Percentiles rank a stretch among this genome's conserved stretches.
Evolutionary conservation across 192 early-diverging fungal genomes (phyloP).

Genomic region (Mortierella hygrophila): DNA sequence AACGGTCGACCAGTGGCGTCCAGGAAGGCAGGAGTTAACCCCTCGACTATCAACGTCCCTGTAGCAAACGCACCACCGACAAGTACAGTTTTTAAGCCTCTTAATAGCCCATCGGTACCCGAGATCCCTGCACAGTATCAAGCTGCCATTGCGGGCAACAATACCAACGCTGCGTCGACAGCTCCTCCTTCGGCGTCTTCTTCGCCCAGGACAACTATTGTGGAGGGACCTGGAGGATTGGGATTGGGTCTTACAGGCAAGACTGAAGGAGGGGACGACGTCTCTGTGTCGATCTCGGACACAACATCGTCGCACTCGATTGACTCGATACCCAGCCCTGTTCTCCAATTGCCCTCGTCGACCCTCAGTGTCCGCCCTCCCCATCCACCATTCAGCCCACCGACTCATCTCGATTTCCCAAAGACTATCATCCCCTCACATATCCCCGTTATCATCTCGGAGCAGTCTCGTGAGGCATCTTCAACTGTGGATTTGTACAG

Average conservation of each 20-base stretch:
- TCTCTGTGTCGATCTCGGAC: slow-evolving; percentile 21
- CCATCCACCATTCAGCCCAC: slow-evolving; percentile 58
- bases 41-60: background rate
- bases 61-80: slow-evolving; percentile 10
- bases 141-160: background rate
- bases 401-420: slow-evolving; percentile 69
- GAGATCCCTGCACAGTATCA: background rate
- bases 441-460: slow-evolving; percentile 80
- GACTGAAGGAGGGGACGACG: slow-evolving; percentile 12
- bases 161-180: background rate
- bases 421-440: slow-evolving; percentile 70
- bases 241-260: background rate
- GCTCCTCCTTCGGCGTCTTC: slow-evolving; percentile 17
- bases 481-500: slow-evolving; percentile 80
- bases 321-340: slow-evolving; percentile 27
- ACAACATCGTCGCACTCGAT: slow-evolving; percentile 30
- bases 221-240: slow-evolving; percentile 17
- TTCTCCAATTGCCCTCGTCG: slow-evolving; percentile 22
- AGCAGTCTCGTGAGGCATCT: slow-evolving; percentile 81
- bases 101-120: slow-evolving; percentile 22
- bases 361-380: slow-evolving; percentile 30
- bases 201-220: slow-evolving; percentile 27
- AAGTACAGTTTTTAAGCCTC: background rate
- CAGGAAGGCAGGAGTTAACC: slow-evolving; percentile 8
- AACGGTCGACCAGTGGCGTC: slow-evolving; percentile 35